Base-by-base conservation (phyloP, 2,329 filamentous ascomycete species). In the Colletotrichum graminicola region DNA sequence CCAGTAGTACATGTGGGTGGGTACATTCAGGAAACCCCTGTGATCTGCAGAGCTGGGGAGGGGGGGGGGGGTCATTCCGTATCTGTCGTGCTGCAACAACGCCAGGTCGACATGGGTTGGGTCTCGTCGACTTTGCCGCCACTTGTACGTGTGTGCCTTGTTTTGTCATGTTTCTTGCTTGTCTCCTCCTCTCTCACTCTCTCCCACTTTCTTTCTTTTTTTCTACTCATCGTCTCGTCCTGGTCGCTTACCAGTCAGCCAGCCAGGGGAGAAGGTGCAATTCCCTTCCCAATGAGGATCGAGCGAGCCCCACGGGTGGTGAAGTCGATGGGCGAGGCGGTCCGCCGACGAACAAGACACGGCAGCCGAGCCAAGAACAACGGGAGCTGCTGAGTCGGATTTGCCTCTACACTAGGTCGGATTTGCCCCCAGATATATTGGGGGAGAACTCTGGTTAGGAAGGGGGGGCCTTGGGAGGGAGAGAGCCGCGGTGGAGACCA, bases 81-180 rank as follows among this genome's bases (percentile, higher is more conserved):
- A 71, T 71, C 69, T 71, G 69, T 68, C 60, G 69, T 71, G 69
- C 65, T 71, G 68, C 69, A 64, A 71, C 69, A 64, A 71, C 69
- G 54, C 69, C 65, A 64, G 65, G 54, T 29, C 45, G 54, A 60
- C 69, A 68, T 47, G 65, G 69, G 39, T 47, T 47, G 59, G 69
- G 45, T 54, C 43, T 60, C n/a, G 59, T 64, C 39, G 69, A 68
- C 65, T 68, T 68, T 64, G 65, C 65, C 69, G 69, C 69, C 69
- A 64, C 59, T 26, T 29, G 51, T 41, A 5, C 14, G 39, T 41
- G n/a, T 32, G 36, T 51, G 26, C 51, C 41, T 29, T 60, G 34
- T 32, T 55, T 52, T 52, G 60, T 41, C 49, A 34, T 41, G 18
- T 10, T 29, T 49, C 21, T 26, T 16, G 6, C 21, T 26, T 34